Evolutionary conservation across 352 stramenopile species (phyloP), one percentile per base, ranked within the genome.

Genomic region (Pilasporangium apinafurcum): DNA sequence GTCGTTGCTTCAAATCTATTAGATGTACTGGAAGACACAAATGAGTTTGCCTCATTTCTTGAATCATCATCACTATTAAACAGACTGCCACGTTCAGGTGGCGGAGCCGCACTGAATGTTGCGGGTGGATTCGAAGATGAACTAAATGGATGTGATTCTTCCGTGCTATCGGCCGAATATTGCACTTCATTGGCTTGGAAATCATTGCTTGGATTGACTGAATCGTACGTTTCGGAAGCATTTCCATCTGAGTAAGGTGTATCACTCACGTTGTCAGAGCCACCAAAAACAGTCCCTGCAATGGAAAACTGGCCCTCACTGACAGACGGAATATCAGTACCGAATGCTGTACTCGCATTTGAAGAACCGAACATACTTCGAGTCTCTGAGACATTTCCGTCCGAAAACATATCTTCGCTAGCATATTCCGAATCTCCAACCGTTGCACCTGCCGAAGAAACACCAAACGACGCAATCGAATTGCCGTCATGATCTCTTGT

Each of bases 361-460:
- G 75, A 88, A 13, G 73, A 85, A 14, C 77, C 69, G 39, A 86
- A 64, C 21, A 82, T 69, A 22, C 79, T 91, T 14, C 75, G 65
- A 2, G 72, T 86, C 40, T 91, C 78, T 1, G 78, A 91, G 0
- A 72, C 54, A 21, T 71, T 79, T 14, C 65, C 73, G 37, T 87
- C 75, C 14, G 73, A 86, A 64, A 75, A 86, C 24, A 66, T 51
- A 9, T 63, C 68, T 40, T 87, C 76, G 22, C 75, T 79, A 13
- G 77, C 64, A 24, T 71, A 69, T 39, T 91, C 79, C 27, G 75
- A 88, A 2, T 69, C 75, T 16, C 79, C 79, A 50, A 88, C 84
- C 14, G 79, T 91, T 17, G 79, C 79, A 37, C 75, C 79, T n/a
- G 75, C 71, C 3, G 75, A 88, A 12, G 79, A 91, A 10, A 85